phyloP scores from a whole-genome alignment of 2,329 filamentous ascomycete species.

The Talaromyces verruculosus region DNA sequence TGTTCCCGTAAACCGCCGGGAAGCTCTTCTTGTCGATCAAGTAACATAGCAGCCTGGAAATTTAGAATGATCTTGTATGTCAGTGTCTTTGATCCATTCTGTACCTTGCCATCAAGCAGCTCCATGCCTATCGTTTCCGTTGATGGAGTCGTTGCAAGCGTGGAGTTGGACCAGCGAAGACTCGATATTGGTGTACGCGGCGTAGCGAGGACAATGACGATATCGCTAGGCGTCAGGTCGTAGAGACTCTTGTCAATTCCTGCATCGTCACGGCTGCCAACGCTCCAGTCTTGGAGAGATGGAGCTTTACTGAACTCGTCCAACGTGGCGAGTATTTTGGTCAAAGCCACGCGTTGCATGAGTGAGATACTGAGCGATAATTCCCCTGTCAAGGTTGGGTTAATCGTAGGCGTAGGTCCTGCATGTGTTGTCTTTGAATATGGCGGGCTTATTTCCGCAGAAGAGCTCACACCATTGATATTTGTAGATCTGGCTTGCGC shows the following conservation, averaged over 20 bases:
- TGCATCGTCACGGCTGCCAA: not conserved
- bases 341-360: not conserved
- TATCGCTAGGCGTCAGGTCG: slow-evolving; percentile 11
- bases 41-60: slow-evolving; percentile 16
- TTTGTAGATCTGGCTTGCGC: not conserved
- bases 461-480: not conserved
- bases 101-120: not conserved
- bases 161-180: not conserved
- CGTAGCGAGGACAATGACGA: slow-evolving; percentile 1
- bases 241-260: not conserved
- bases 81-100: not conserved
- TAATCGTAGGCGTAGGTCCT: not conserved
- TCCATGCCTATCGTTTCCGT: not conserved
- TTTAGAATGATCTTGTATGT: not conserved
- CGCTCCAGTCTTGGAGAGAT: not conserved
- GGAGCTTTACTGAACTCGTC: not conserved
- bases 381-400: not conserved
- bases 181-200: not conserved
- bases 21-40: not conserved
- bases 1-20: not conserved
- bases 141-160: not conserved
- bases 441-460: no score
- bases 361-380: not conserved
- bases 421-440: not conserved
- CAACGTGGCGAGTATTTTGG: not conserved